A percentile compares a stretch with the other conserved stretches of the same genome.
phyloP scores from a whole-genome alignment of 768 basidiomycete genomes.

The Podaxis rugospora region DNA sequence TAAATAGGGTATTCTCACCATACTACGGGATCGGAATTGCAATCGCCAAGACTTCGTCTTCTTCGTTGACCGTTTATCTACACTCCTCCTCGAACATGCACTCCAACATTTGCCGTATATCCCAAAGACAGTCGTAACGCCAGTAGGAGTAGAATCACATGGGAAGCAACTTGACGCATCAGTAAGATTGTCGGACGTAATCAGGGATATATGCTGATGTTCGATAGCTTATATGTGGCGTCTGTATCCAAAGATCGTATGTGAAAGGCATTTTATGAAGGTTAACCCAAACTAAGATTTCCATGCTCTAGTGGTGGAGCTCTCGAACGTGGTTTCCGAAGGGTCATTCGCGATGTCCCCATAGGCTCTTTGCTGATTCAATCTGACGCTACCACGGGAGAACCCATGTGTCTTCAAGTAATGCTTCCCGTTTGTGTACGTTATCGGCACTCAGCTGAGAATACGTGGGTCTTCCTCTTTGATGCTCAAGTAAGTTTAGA shows the following conservation, averaged over 20 bases:
- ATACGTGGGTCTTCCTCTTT: constrained; percentile 81
- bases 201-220: not conserved
- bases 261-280: constrained; percentile 21
- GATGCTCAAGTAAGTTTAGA: constrained; percentile 71
- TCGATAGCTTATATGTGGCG: constrained; percentile 72
- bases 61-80: constrained; percentile 84
- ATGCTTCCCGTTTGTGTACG: constrained; percentile 77
- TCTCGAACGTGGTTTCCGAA: constrained; percentile 84
- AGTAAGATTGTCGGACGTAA: constrained; percentile 29
- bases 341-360: constrained; percentile 82
- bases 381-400: constrained; percentile 77
- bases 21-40: constrained; percentile 70
- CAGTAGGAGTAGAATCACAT: constrained; percentile 45
- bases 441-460: constrained; percentile 53
- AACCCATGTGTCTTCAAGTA: constrained; percentile 81
- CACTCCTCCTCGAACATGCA: constrained; percentile 79
- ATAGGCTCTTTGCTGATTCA: constrained; percentile 91
- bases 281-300: not conserved
- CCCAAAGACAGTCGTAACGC: constrained; percentile 60
- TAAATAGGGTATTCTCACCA: constrained; percentile 82
- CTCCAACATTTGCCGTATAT: constrained; percentile 77
- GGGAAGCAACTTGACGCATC: constrained; percentile 64
- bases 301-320: constrained; percentile 66
- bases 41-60: constrained; percentile 87
- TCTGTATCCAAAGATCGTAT: constrained; percentile 84